Percentiles rank a stretch among this genome's conserved stretches.
phyloP scores from a whole-genome alignment of 495 filamentous ascomycete species.

The Venustampulla echinocandica region DNA sequence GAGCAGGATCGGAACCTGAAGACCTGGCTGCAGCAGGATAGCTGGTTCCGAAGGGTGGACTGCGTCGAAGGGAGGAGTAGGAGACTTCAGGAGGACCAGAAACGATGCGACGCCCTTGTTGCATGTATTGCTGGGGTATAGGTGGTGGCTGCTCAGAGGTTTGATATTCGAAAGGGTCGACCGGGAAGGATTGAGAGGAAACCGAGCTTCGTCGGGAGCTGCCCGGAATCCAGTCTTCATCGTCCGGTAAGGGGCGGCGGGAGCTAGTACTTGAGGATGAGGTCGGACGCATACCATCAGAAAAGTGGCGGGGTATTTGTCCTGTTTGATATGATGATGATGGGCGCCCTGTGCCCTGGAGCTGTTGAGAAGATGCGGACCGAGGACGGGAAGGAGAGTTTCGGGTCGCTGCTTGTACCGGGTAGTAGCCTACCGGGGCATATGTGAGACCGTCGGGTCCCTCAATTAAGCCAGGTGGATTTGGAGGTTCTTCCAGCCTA shows the following conservation, averaged over 20 bases:
- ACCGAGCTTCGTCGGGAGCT: conserved; percentile 19
- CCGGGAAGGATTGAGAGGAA: conserved; percentile 8
- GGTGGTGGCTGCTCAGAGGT: conserved; percentile 17
- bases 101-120: conserved; percentile 13
- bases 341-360: conserved; percentile 3
- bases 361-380: conserved; percentile 20
- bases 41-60: conserved; percentile 16
- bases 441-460: conserved; percentile 23
- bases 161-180: conserved; percentile 25
- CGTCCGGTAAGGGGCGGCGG: conserved; percentile 20
- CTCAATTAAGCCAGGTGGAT: conserved; percentile 20
- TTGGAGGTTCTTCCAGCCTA: conserved; percentile 5
- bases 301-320: conserved; percentile 12
- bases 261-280: conserved; percentile 23
- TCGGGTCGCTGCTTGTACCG: conserved; percentile 21
- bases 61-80: conserved; percentile 20
- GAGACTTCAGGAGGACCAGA: conserved; percentile 22
- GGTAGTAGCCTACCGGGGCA: conserved; percentile 18
- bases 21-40: conserved; percentile 16
- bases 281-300: conserved; percentile 18
- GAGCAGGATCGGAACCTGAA: conserved; percentile 18
- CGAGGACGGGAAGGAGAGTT: conserved; percentile 25
- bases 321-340: conserved; percentile 6
- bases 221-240: conserved; percentile 19
- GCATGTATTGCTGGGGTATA: conserved; percentile 20